These are phyloP conservation scores for Earliella scabrosa DNA, from an alignment of 1,284 basidiomycete genomes.

Conservation along the genomic window DNA sequence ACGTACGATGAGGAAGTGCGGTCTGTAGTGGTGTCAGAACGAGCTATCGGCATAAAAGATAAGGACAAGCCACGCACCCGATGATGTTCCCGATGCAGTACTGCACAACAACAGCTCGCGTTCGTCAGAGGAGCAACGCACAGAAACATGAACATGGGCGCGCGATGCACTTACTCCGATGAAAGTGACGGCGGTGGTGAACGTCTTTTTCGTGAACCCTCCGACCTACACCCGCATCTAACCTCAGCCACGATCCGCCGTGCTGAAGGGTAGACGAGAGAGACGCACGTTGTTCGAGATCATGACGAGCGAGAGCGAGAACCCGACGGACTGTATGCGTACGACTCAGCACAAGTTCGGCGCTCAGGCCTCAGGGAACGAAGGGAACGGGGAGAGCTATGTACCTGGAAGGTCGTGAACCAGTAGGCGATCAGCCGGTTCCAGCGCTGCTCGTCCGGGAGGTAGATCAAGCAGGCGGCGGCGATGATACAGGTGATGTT, in stretches of 20 bases:
- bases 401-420: slow-evolving; percentile 34
- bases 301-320: slow-evolving; percentile 33
- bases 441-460: slow-evolving; percentile 36
- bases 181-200: slow-evolving; percentile 30
- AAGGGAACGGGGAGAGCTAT: background rate
- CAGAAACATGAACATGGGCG: background rate
- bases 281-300: slow-evolving; percentile 33
- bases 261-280: too few species aligned
- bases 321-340: slow-evolving; percentile 28
- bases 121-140: too few species aligned
- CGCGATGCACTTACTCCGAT: slow-evolving; percentile 21
- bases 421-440: slow-evolving; percentile 38
- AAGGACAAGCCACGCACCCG: slow-evolving; percentile 9
- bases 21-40: background rate
- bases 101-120: background rate
- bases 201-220: slow-evolving; percentile 36
- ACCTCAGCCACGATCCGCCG: background rate
- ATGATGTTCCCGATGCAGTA: slow-evolving; percentile 27
- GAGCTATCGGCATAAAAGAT: background rate
- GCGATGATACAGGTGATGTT: slow-evolving; percentile 37
- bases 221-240: slow-evolving; percentile 33
- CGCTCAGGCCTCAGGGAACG: background rate
- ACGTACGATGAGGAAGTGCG: slow-evolving; percentile 25
- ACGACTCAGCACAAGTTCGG: background rate
- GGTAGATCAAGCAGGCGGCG: slow-evolving; percentile 35